Evolutionary conservation across 495 filamentous ascomycete genomes (phyloP), one percentile per base, ranked within the genome.

Genomic region (Podospora conica): DNA sequence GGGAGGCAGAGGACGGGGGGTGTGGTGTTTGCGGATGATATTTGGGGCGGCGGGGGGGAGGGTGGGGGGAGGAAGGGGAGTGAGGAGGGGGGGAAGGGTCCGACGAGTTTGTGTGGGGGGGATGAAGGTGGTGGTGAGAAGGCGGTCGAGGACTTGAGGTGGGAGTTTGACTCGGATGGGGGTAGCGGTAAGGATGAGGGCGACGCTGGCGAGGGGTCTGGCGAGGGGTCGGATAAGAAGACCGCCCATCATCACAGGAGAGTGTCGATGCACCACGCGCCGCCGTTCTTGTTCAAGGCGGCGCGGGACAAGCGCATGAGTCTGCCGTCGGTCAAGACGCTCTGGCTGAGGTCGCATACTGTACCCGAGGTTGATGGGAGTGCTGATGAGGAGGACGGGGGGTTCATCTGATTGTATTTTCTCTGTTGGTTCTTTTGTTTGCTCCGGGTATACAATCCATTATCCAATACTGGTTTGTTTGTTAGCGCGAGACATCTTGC

Each of bases 221-320:
- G 23, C 6, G 20, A 57, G 11, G 55, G 55, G 1, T 27, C 55
- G 5, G 55, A 27, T 10, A n/a, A 3, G 20, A 54, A 64, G 3
- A 40, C 2, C 11, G 64, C 7, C 60, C 21, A 24, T n/a, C 55
- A n/a, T 0, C 55, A 56, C 6, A 48, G 40, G 40, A n/a, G 40
- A 7, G n/a, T 48, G 15, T 48, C 40, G 5, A 48, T 48, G 40
- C 18, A 48, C 8, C 40, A 48, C 6, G 55, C 55, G 24, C 55
- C 55, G 21, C 21, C 55, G 9, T 24, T 56, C 24, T 22, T 20
- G 21, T 56, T 24, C 24, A 56, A 22, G 20, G 21, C 55, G 9
- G 59, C 53, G 2, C 61, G 55, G 53, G 74, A 72, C 58, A 77
- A 69, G 69, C 55, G 69, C 15, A 72, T 69, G 68, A 78, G 78